Evolutionary conservation across 331 rosid genomes (phyloP).

Genomic region (Cucumis variabilis): DNA sequence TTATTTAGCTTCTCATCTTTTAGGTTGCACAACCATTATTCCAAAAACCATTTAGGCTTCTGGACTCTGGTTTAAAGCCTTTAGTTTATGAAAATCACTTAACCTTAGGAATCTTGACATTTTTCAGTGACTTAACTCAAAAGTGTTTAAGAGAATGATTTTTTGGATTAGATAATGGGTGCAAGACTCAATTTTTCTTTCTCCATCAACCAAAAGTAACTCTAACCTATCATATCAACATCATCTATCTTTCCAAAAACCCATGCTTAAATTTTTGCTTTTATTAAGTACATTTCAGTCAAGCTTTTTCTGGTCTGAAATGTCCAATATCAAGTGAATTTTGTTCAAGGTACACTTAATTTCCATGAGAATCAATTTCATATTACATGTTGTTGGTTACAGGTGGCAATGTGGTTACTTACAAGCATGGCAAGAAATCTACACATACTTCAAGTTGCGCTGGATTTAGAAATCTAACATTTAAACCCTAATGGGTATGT

Average conservation of each 20-base stretch:
- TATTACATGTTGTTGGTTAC: constrained; percentile 33
- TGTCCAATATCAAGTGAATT: not conserved
- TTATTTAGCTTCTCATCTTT: not conserved
- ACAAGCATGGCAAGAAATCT: constrained; percentile 76
- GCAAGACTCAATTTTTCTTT: not conserved
- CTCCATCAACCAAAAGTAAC: not conserved
- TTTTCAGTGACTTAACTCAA: not conserved
- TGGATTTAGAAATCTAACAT: constrained; percentile 83
- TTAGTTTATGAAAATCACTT: not conserved
- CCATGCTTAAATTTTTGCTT: not conserved
- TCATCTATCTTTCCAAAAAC: not conserved
- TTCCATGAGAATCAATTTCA: not conserved
- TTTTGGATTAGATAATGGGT: not conserved
- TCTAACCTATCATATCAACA: too few relatives aligned
- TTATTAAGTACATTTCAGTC: not conserved
- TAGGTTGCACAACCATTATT: not conserved
- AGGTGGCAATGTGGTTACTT: constrained; percentile 90
- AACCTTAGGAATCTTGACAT: not conserved
- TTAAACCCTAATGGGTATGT: constrained; percentile 78
- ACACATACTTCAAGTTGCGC: constrained; percentile 72
- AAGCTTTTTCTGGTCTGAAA: not conserved
- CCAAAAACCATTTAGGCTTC: not conserved
- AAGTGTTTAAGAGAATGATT: not conserved
- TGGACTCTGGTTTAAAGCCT: not conserved
- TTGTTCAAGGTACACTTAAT: not conserved